These are phyloP conservation scores for Pseudocercospora macadamiae DNA, from an alignment of 2,329 filamentous ascomycete genomes.

Conservation along the genomic window DNA sequence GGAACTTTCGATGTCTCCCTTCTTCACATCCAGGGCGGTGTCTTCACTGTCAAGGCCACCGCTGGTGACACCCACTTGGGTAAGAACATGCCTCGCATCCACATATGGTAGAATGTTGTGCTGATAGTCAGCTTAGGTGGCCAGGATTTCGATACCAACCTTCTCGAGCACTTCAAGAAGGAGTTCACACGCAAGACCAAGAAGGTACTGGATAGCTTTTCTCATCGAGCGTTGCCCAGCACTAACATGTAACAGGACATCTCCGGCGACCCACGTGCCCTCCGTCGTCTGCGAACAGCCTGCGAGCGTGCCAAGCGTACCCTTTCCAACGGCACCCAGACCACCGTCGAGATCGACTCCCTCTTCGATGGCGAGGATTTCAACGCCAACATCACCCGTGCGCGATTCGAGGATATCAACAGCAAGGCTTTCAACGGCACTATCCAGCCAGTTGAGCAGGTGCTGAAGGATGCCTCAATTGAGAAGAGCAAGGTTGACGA, in stretches of 20 bases:
- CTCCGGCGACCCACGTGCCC: slow-evolving; percentile 81
- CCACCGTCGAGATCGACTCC: slow-evolving; percentile 97
- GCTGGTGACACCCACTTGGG: slow-evolving; percentile 70
- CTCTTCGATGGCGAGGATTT: slow-evolving; percentile 98
- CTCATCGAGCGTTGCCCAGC: background rate
- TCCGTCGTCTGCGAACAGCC: slow-evolving; percentile 93
- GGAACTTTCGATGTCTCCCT: slow-evolving; percentile 99
- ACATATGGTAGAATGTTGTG: no score
- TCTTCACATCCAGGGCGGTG: slow-evolving; percentile 97
- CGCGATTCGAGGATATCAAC: slow-evolving; percentile 98
- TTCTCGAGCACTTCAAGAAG: slow-evolving; percentile 95
- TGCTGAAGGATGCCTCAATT: slow-evolving; percentile 87
- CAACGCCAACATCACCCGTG: slow-evolving; percentile 95
- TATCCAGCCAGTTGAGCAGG: slow-evolving; percentile 92
- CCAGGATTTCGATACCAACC: slow-evolving; percentile 70
- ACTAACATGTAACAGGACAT: slow-evolving; percentile 53
- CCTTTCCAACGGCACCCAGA: slow-evolving; percentile 94
- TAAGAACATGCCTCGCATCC: no score
- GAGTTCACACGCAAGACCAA: slow-evolving; percentile 84
- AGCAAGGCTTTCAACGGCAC: slow-evolving; percentile 92
- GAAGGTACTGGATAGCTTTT: no score
- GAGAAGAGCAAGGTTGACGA: slow-evolving; percentile 94
- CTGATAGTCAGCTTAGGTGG: no score
- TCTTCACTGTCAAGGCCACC: slow-evolving; percentile 98
- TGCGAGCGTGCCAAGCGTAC: slow-evolving; percentile 99